Base-by-base conservation (phyloP, 1,284 basidiomycete genomes). In the Moesziomyces parantarcticus region DNA sequence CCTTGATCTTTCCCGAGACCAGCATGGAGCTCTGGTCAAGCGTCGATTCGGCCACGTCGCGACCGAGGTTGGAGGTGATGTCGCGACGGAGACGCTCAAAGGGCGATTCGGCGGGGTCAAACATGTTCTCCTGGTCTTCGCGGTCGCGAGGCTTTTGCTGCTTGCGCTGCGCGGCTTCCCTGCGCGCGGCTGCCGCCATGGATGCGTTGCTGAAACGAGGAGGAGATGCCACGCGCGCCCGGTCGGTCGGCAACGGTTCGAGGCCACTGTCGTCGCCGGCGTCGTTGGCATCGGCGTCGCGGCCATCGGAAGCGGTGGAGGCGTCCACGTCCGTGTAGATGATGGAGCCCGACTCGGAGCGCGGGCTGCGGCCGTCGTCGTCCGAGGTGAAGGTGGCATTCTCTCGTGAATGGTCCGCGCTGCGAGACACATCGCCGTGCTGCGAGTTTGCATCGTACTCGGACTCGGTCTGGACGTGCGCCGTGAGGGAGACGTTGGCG, bases 401-500 rank as follows among this genome's bases (percentile, higher is more conserved):
- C 18, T 62, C 59, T 26, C 58, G 58, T 25, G 67, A 70, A 11
- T 70, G 54, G 45, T 68, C 62, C 42, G 43, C 53, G 41, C 58
- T 58, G n/a, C 56, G 71, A 2, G 65, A 48, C 1, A 44, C 63
- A 39, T 72, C 69, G 50, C 53, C 69, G 21, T 58, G 62, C 42
- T 72, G 63, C 41, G 69, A 72, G 39, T 66, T 66, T 40, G 56
- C 55, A 29, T 66, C 69, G 50, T 45, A 72, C 26, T 72, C 69
- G 34, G 63, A 66, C 39, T 66, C 69, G 49, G 53, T 56, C 32
- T 63, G 51, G 46, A 60, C 53, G 46, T 62, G 58, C 13, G 77
- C 67, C 44, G 78, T 65, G 45, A 94, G 90, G 43, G 90, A 89
- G 42, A 94, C 91, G 76, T 93, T 90, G 2, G 94, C 93, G 6